Evolutionary conservation across 257 asterid species (phyloP).

Genomic region (Nicotiana tomentosiformis): DNA sequence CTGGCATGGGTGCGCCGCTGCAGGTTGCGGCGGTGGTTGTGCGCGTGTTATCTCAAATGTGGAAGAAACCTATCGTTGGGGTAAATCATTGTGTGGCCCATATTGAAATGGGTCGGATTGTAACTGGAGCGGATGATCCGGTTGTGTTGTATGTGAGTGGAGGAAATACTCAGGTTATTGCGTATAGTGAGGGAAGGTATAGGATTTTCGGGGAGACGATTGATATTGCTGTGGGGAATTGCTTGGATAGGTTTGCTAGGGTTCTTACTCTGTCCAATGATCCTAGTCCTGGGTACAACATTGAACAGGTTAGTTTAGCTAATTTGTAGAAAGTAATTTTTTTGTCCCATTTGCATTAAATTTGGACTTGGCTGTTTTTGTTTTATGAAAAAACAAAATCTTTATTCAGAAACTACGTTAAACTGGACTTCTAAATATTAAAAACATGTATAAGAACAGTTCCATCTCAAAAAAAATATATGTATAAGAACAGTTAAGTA

Average conservation of each 20-base stretch:
- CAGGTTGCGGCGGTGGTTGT: constrained; percentile 85
- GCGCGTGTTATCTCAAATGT: constrained; percentile 78
- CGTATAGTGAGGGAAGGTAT: constrained; percentile 86
- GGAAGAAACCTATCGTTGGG: constrained; percentile 89
- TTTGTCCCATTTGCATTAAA: not conserved
- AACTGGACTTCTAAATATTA: not conserved
- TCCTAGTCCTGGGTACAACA: constrained; percentile 99
- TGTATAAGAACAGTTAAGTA: not conserved
- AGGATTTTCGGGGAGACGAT: constrained; percentile 92
- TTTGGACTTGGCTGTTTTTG: not conserved
- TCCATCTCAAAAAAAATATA: too few species aligned
- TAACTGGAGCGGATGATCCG: constrained; percentile 91
- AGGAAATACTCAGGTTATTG: constrained; percentile 95
- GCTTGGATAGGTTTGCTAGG: constrained; percentile 97
- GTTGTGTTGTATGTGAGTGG: constrained; percentile 93
- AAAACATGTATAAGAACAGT: not conserved
- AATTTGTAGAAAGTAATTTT: not conserved
- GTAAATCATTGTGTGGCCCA: constrained; percentile 97
- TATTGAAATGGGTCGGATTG: constrained; percentile 90
- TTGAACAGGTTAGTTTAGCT: constrained; percentile 62
- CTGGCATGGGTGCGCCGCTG: constrained; percentile 90
- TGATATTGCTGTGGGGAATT: constrained; percentile 92
- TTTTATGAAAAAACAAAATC: not conserved
- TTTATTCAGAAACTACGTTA: not conserved
- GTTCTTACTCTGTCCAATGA: constrained; percentile 87